Evolutionary conservation across 2,329 filamentous ascomycete genomes (phyloP).

Genomic region (Hymenoscyphus scutula): DNA sequence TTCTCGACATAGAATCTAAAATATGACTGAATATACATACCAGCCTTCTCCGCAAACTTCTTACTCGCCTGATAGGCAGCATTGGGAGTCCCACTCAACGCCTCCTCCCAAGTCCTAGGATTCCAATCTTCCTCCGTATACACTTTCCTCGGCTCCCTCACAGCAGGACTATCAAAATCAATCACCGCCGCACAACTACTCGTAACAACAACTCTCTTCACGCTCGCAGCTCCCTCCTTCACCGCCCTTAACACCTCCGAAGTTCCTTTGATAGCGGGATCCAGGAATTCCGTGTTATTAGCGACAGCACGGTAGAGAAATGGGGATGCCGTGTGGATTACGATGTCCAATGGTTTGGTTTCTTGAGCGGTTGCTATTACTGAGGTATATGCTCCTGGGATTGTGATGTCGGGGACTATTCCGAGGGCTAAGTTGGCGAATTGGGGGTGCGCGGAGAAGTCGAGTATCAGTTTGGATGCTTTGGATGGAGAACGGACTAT

Average conservation of each 20-base stretch:
- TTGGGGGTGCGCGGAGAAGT: conserved; percentile 3
- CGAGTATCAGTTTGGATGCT: not conserved
- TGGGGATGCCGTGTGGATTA: conserved; percentile 68
- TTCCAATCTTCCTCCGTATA: conserved; percentile 55
- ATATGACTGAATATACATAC: conserved; percentile 52
- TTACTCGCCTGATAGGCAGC: conserved; percentile 53
- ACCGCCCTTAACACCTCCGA: not conserved
- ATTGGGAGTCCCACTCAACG: conserved; percentile 33
- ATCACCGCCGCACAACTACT: conserved; percentile 31
- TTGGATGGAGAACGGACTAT: conserved; percentile 3
- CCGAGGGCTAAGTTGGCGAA: not conserved
- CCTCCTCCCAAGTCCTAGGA: conserved; percentile 48
- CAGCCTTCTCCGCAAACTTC: conserved; percentile 62
- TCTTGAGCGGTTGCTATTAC: conserved; percentile 44
- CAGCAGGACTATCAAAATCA: conserved; percentile 25
- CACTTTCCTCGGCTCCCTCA: conserved; percentile 25
- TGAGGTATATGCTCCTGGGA: conserved; percentile 37
- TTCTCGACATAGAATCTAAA: not conserved
- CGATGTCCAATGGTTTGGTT: conserved; percentile 49
- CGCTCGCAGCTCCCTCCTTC: not conserved
- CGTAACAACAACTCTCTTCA: conserved; percentile 26
- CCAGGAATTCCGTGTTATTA: not conserved
- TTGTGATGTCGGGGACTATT: conserved; percentile 10
- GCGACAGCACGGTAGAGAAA: conserved; percentile 33
- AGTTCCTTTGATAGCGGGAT: not conserved